These are phyloP conservation scores for Eruca vesicaria DNA, from an alignment of 441 rosid species.

Conservation along the genomic window DNA sequence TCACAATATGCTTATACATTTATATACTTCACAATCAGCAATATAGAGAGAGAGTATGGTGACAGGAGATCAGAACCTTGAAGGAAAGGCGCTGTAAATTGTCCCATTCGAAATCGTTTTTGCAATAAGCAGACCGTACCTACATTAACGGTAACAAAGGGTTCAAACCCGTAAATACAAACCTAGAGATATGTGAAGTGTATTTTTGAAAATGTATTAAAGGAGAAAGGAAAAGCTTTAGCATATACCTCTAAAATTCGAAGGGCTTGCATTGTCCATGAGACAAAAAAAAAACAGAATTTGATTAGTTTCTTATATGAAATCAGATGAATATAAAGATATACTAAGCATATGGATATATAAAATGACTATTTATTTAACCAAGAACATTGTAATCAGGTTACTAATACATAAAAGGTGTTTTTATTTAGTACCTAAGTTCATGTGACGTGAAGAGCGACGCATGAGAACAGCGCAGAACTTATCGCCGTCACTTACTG, in stretches of 20 bases:
- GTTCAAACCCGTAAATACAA: neutral
- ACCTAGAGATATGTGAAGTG: neutral
- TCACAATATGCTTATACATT: neutral
- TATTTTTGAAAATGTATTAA: neutral
- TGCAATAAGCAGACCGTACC: conserved; percentile 85
- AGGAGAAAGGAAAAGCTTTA: neutral
- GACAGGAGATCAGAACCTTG: conserved; percentile 40
- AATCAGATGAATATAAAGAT: neutral
- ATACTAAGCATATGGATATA: neutral
- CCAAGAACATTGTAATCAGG: neutral
- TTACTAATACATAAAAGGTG: neutral
- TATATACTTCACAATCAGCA: neutral
- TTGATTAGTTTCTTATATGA: neutral
- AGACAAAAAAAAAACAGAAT: neutral
- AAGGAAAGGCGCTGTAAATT: conserved; percentile 54
- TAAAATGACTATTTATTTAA: neutral
- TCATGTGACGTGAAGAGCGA: conserved; percentile 70
- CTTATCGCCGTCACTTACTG: conserved; percentile 80
- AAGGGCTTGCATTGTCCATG: conserved; percentile 41
- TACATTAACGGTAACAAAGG: conserved; percentile 24
- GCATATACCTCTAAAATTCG: conserved; percentile 76
- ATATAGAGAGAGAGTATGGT: neutral
- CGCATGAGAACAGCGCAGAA: conserved; percentile 76
- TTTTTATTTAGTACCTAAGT: conserved; percentile 43
- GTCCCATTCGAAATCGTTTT: conserved; percentile 91